A percentile compares a stretch with the other conserved stretches of the same genome.
Evolutionary conservation across 306 rosid species (phyloP).

Genomic region (Sindora glabra): DNA sequence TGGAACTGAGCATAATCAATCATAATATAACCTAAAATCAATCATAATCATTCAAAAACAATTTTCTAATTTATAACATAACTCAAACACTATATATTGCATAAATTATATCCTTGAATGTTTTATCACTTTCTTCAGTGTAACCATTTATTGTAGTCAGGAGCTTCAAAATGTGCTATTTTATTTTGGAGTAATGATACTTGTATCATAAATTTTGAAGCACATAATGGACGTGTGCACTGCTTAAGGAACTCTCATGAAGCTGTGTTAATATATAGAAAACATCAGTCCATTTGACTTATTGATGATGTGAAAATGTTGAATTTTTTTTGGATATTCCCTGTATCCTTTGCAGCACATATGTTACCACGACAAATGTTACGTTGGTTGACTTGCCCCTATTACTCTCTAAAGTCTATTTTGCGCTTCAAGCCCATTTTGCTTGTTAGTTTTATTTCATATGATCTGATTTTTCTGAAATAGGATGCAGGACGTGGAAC

Average conservation of each 20-base stretch:
- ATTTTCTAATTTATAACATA: too few relatives aligned
- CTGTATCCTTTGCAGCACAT: not conserved
- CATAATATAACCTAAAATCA: too few relatives aligned
- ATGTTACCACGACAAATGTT: not conserved
- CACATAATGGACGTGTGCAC: not conserved
- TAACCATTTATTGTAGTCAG: not conserved
- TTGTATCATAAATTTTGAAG: not conserved
- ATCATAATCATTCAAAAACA: too few relatives aligned
- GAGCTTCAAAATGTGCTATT: not conserved
- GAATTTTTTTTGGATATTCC: not conserved
- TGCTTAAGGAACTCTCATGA: not conserved
- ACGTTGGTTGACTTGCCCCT: not conserved
- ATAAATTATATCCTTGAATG: not conserved
- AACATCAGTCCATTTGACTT: not conserved
- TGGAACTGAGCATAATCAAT: too few relatives aligned
- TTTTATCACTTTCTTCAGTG: not conserved
- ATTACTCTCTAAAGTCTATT: not conserved
- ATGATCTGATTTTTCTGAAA: slow-evolving; percentile 3
- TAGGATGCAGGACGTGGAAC: slow-evolving; percentile 94
- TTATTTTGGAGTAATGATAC: not conserved
- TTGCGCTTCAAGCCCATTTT: slow-evolving; percentile 4
- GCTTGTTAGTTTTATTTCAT: slow-evolving; percentile 21
- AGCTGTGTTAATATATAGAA: not conserved
- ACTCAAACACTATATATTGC: not conserved
- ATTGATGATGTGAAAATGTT: not conserved